Evolutionary conservation across 169 alveolate genomes (phyloP).

Genomic region (Pseudocohnilembus persalinus): DNA sequence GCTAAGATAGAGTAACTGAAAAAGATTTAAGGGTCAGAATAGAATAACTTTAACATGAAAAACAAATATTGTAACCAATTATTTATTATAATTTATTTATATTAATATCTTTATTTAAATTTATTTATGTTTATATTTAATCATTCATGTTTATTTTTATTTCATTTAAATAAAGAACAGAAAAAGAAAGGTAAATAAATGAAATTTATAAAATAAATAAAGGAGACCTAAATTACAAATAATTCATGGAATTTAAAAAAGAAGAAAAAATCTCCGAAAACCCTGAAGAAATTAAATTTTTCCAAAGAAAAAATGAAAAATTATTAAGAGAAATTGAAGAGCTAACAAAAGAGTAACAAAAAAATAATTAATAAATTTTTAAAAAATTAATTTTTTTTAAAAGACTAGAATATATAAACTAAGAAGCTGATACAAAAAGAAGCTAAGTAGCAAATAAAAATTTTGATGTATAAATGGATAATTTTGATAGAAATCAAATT

Average conservation of each 20-base stretch:
- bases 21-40: conserved; percentile 27
- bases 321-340: not conserved
- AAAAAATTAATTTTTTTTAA: too few species aligned
- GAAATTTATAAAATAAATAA: conserved; percentile 7
- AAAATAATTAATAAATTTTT: too few species aligned
- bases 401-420: not conserved
- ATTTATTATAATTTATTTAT: too few species aligned
- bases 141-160: too few species aligned
- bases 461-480: not conserved
- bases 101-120: too few species aligned
- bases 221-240: conserved; percentile 23
- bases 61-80: conserved; percentile 8
- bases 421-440: not conserved
- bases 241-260: conserved; percentile 30
- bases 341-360: not conserved
- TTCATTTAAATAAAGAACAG: not conserved
- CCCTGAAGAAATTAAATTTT: conserved; percentile 13
- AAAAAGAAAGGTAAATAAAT: conserved; percentile 31
- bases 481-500: not conserved
- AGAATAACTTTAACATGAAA: conserved; percentile 26
- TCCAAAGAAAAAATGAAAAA: not conserved
- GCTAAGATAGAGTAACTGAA: conserved; percentile 22
- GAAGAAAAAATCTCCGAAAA: conserved; percentile 43
- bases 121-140: too few species aligned
- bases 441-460: not conserved